Base-by-base conservation (phyloP, 2,329 filamentous ascomycete genomes). In the Pseudocercospora fijiensis region DNA sequence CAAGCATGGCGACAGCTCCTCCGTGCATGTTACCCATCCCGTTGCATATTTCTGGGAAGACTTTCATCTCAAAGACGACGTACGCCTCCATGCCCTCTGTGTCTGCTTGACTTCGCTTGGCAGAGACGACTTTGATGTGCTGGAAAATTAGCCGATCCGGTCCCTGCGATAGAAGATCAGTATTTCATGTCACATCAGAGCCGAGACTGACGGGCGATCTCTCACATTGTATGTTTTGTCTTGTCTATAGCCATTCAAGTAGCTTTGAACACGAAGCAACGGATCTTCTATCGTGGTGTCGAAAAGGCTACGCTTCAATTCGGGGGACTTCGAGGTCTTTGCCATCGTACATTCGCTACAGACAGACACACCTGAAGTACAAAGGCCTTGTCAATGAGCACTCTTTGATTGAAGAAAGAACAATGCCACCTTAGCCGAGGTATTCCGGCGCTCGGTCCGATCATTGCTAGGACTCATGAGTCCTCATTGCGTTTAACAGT, bases 1-100 rank as follows among this genome's bases (percentile, higher is more conserved):
- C 84, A 43, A 84, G 80, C 10, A 83, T 75, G 0, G 81, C 81
- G 0, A 81, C 81, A 4, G 81, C 82, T 9, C 83, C 83, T 20
- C 67, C 69, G 43, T 70, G 69, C 53, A 66, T 67, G 57, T 65
- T 68, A 6, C 63, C 64, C 47, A 65, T 66, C 41, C 60, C 49
- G 30, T 61, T 67, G 56, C 65, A 67, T 20, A 67, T 62, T n/a
- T 59, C 57, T 9, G 52, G 30, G 7, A 64, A 30, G 11, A 63
- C 56, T 2, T 58, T 27, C 18, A 65, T 53, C 37, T 65, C 65
- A 6, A 65, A 65, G 60, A 62, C 59, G 13, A 51, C 49, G 16
- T 52, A 28, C n/a, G 62, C 51, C 22, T 58, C 53, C 30, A 49
- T 55, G 20, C 55, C 62, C 11, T 55, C 60, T 22, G 22, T 9